Percentiles rank a stretch among this genome's conserved stretches.
Evolutionary conservation across 1,139 yeast species (phyloP).

Genomic region (Zygosaccharomyces pseudobailii): DNA sequence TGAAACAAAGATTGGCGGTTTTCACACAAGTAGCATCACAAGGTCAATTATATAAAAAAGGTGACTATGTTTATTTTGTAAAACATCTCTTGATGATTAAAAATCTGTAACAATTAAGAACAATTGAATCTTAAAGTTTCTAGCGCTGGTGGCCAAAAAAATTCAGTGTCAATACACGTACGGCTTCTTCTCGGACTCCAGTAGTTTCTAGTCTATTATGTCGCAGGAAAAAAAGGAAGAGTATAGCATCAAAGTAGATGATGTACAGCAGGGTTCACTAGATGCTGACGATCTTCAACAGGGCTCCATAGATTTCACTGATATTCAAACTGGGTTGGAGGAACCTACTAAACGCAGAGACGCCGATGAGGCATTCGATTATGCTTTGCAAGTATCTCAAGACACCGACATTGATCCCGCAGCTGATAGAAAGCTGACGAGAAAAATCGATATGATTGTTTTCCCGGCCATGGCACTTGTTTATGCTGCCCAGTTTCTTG

Average conservation of each 20-base stretch:
- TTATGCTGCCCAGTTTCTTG: constrained; percentile 55
- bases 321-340: constrained; percentile 1
- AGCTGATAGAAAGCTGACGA: constrained; percentile 32
- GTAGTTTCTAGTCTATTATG: neutral
- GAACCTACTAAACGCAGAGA: neutral
- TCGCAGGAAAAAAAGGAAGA: constrained; percentile 6
- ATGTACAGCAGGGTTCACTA: constrained; percentile 7
- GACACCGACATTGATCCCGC: constrained; percentile 16
- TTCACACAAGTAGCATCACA: neutral
- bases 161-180: too few species aligned
- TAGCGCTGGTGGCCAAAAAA: too few species aligned
- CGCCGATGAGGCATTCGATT: constrained; percentile 4
- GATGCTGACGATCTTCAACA: constrained; percentile 6
- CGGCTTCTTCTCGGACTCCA: neutral
- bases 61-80: neutral
- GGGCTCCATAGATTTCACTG: constrained; percentile 5
- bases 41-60: neutral
- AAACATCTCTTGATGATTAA: neutral
- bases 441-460: constrained; percentile 48
- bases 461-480: constrained; percentile 49
- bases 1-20: neutral
- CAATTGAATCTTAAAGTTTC: too few species aligned
- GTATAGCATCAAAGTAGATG: constrained; percentile 1
- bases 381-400: constrained; percentile 1
- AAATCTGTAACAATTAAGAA: neutral